A percentile compares a stretch with the other conserved stretches of the same genome.
phyloP scores from a whole-genome alignment of 2,329 filamentous ascomycete genomes.

The Alternaria triticina region DNA sequence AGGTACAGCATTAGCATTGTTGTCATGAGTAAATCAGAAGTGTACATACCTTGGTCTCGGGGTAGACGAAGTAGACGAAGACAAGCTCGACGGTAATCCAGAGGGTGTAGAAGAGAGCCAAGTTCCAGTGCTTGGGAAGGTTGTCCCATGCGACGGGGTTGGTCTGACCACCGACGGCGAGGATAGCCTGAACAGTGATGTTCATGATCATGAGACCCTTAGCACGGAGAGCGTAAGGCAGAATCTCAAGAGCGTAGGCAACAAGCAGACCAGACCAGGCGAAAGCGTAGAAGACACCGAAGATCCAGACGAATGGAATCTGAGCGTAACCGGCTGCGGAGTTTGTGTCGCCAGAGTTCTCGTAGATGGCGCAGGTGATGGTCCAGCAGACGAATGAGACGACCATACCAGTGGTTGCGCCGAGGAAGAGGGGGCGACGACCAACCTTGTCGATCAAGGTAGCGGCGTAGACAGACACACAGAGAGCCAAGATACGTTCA shows the following conservation, averaged over 20 bases:
- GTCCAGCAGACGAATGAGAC: conserved; percentile 48
- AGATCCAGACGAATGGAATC: conserved; percentile 60
- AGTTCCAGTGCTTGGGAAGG: conserved; percentile 64
- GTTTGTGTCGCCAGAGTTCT: conserved; percentile 38
- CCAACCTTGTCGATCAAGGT: conserved; percentile 63
- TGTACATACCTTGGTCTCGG: conserved; percentile 59
- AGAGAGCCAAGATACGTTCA: conserved; percentile 64
- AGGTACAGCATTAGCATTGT: background rate
- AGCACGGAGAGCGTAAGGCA: conserved; percentile 57
- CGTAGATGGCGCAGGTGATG: conserved; percentile 37
- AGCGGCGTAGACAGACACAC: conserved; percentile 63
- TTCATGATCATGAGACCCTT: conserved; percentile 64
- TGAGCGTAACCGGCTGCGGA: conserved; percentile 52
- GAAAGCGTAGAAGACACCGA: conserved; percentile 60
- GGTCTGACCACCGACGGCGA: conserved; percentile 66
- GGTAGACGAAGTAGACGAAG: conserved; percentile 58
- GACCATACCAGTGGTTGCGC: conserved; percentile 46
- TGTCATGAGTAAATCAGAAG: background rate
- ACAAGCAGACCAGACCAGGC: conserved; percentile 66
- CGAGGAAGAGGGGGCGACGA: conserved; percentile 63
- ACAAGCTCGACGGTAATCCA: conserved; percentile 66
- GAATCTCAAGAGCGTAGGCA: conserved; percentile 59
- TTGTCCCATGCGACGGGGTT: conserved; percentile 69
- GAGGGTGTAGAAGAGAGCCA: conserved; percentile 69
- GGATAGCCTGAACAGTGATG: conserved; percentile 66